Conservation (phyloP, 306 rosid species). For the Malus fusca region DNA sequence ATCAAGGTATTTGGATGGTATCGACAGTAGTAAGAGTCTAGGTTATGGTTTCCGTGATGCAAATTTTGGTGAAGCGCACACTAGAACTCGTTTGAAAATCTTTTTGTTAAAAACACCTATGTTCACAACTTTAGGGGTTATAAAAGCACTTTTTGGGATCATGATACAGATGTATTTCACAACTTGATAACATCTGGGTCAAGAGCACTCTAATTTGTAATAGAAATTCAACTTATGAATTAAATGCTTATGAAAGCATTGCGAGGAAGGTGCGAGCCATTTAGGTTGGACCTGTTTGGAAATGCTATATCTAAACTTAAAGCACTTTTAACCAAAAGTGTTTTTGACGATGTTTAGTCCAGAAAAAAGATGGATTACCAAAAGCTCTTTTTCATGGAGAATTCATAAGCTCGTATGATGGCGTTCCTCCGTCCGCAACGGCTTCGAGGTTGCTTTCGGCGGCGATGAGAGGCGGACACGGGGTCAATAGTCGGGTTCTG, state of each 20-base stretch:
- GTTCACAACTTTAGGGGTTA: neutral
- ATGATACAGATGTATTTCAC: neutral
- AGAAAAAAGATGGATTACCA: neutral
- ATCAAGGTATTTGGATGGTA: neutral
- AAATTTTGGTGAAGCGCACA: neutral
- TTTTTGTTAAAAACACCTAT: neutral
- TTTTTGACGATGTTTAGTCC: neutral
- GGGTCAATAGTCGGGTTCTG: no score
- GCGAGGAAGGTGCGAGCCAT: neutral
- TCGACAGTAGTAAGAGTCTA: neutral
- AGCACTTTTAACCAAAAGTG: neutral
- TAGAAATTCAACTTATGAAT: neutral
- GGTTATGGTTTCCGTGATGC: neutral
- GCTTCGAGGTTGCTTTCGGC: neutral
- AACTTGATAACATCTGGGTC: neutral
- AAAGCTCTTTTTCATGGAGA: neutral
- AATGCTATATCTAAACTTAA: neutral
- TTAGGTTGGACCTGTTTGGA: neutral
- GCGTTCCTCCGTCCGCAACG: neutral
- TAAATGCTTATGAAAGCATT: neutral
- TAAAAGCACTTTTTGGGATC: neutral
- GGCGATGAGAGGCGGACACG: no score
- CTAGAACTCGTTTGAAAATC: neutral
- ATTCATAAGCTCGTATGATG: neutral
- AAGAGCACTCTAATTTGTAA: neutral